These are phyloP conservation scores for Pseudohyphozyma bogoriensis DNA, from an alignment of 768 basidiomycete genomes.

Conservation along the genomic window DNA sequence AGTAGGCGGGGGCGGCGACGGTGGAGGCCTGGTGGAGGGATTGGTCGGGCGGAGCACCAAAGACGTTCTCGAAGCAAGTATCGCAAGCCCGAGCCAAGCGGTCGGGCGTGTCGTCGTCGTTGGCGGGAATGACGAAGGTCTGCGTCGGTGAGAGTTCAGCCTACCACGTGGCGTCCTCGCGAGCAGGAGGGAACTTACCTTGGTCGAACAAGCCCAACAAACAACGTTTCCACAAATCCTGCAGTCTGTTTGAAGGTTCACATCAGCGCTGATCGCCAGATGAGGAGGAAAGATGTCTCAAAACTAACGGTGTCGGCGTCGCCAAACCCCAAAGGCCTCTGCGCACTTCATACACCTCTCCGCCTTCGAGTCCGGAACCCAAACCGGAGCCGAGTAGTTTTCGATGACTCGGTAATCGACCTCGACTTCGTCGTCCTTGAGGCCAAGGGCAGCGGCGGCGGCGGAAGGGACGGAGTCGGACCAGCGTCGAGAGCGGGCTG, in stretches of 20 bases:
- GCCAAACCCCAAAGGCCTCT: slow-evolving; percentile 77
- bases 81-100: slow-evolving; percentile 58
- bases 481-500: no score
- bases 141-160: slow-evolving; percentile 35
- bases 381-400: slow-evolving; percentile 80
- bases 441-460: slow-evolving; percentile 6
- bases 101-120: no score
- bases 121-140: slow-evolving; percentile 65
- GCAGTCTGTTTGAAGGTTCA: no score
- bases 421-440: neutral
- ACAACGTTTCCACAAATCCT: slow-evolving; percentile 87
- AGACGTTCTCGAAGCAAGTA: slow-evolving; percentile 75
- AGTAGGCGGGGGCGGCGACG: no score
- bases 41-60: slow-evolving; percentile 35
- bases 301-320: slow-evolving; percentile 92
- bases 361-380: slow-evolving; percentile 83
- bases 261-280: no score
- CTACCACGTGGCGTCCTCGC: neutral
- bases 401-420: slow-evolving; percentile 44
- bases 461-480: neutral
- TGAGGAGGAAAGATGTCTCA: no score
- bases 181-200: slow-evolving; percentile 45
- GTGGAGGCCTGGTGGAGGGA: neutral
- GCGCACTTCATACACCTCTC: slow-evolving; percentile 76
- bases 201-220: slow-evolving; percentile 69